Evolutionary conservation across 768 basidiomycete genomes (phyloP), one percentile per base, ranked within the genome.

Genomic region (Tubosaeta sp.): DNA sequence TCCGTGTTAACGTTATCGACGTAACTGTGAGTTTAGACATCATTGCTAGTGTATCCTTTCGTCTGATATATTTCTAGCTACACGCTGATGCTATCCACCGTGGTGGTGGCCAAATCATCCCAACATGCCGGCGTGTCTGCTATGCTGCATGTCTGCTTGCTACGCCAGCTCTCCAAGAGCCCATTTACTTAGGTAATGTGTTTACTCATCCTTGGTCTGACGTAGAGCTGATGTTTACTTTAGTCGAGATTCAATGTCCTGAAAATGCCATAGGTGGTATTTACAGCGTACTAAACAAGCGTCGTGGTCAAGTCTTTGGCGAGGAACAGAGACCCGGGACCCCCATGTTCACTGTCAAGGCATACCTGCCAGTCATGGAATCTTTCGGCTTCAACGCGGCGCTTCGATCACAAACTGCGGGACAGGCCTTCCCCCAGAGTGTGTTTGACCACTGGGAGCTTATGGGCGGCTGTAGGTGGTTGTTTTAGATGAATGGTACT

Each of bases 281-380:
- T 73, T 97, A 97, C 85, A 82, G 79, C 48, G 82, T 81, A 56
- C 73, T 93, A 75, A 98, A 96, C 84, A 92, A 88, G 76, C 90
- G 94, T 68, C 90, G 94, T 82, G 95, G 95, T 57, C 94, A 96
- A 70, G 95, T 99, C 55, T 95, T 94, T 82, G 89, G 87, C 60
- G 90, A 97, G 73, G 95, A 97, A 73, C 96, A 98, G 75, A 79
- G 94, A 64, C 78, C 84, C 4, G 95, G 96, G 76, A 99, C 96
- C 16, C 96, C 96, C 56, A 96, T 97, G 93, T 95, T 95, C 86
- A 98, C 88, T 42, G 87, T 99, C 74, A 98, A 96, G 82, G 94
- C 94, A 22, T 93, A 92, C 79, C 79, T 94, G 35, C 92, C 93
- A 61, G 90, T 93, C 69, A 76, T 78, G 68, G 90, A 92, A 73